Conservation (phyloP, 1,284 basidiomycete genomes). For the Sporisorium scitamineum region DNA sequence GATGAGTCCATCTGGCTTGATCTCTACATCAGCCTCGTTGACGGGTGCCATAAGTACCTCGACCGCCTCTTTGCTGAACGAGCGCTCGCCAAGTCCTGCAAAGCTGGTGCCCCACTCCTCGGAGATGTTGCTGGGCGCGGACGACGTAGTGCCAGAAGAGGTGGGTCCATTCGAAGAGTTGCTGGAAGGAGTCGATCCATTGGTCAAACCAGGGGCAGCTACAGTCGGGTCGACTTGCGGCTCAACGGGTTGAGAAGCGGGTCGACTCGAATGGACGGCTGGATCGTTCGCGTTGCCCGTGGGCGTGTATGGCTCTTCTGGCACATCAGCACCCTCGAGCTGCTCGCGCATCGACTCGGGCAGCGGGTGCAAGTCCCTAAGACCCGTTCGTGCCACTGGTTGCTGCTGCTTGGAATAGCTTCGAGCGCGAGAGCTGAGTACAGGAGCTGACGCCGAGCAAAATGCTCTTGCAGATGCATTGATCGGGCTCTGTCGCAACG, state of each 20-base stretch:
- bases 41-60: conserved; percentile 82
- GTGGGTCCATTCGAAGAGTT: conserved; percentile 12
- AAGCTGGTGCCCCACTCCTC: conserved; percentile 88
- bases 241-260: conserved; percentile 42
- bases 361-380: conserved; percentile 49
- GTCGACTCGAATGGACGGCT: conserved; percentile 53
- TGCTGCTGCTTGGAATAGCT: conserved; percentile 18
- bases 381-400: conserved; percentile 26
- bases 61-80: conserved; percentile 82
- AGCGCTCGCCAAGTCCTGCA: conserved; percentile 80
- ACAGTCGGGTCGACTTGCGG: conserved; percentile 38
- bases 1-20: conserved; percentile 93
- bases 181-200: conserved; percentile 15
- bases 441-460: conserved; percentile 26
- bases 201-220: conserved; percentile 48
- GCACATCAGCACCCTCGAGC: conserved; percentile 32
- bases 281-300: conserved; percentile 54
- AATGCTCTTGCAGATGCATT: conserved; percentile 17
- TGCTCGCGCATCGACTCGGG: conserved; percentile 47
- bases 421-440: conserved; percentile 29
- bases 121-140: conserved; percentile 27
- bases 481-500: conserved; percentile 14
- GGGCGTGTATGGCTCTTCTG: conserved; percentile 42
- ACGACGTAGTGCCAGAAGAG: conserved; percentile 12
- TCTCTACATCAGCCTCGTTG: conserved; percentile 84